These are phyloP conservation scores for Teunomyces lycoperdinae DNA, from an alignment of 805 yeast genomes.

Conservation along the genomic window DNA sequence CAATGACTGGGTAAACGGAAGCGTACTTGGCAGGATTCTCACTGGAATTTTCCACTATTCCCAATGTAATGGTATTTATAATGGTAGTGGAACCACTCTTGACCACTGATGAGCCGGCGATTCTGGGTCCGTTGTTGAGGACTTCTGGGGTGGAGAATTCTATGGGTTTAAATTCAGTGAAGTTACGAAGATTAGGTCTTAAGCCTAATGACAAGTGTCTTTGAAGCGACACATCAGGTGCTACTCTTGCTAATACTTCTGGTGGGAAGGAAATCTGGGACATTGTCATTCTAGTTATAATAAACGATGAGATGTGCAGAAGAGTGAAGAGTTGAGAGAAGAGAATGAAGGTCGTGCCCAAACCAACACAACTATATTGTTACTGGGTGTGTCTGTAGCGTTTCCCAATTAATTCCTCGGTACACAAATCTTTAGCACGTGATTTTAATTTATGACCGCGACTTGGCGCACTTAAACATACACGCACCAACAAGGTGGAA, in stretches of 20 bases:
- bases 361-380: too few relatives aligned
- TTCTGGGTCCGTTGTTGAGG: conserved; percentile 18
- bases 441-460: neutral
- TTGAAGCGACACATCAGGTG: conserved; percentile 80
- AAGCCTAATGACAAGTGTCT: conserved; percentile 72
- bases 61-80: conserved; percentile 68
- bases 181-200: conserved; percentile 71
- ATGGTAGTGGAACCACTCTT: conserved; percentile 72
- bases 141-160: conserved; percentile 33
- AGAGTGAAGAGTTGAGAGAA: neutral
- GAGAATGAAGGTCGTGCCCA: neutral
- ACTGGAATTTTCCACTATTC: conserved; percentile 51
- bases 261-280: conserved; percentile 58
- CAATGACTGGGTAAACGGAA: conserved; percentile 68
- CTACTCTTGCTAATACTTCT: conserved; percentile 74
- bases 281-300: neutral
- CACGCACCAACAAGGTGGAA: too few relatives aligned
- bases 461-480: neutral
- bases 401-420: too few relatives aligned
- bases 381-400: neutral
- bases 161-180: conserved; percentile 68
- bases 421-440: neutral
- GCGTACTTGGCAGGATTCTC: conserved; percentile 27
- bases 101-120: conserved; percentile 66
- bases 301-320: neutral